Evolutionary conservation across 73 alveolate species (phyloP), one percentile per base, ranked within the genome.

Genomic region (Breviolum minutum): DNA sequence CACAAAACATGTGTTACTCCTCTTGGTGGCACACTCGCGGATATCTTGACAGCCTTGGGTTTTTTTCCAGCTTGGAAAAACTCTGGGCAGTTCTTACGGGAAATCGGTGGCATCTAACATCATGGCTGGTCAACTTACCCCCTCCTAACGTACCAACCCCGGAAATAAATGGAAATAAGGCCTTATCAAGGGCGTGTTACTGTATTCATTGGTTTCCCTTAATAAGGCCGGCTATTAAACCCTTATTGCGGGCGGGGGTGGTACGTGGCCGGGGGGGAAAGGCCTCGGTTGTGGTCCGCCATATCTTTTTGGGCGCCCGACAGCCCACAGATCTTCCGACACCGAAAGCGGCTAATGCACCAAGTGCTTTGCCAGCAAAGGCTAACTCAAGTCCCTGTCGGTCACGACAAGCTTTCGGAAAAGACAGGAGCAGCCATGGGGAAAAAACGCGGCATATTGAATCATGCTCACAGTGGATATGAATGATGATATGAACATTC

Each of bases 291-390:
- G n/a, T n/a, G n/a, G n/a, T n/a, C n/a, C n/a, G n/a, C n/a, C n/a
- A n/a, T n/a, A n/a, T n/a, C n/a, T n/a, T n/a, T 83, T 54, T 71
- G 87, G 63, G 97, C 48, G 9, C 76, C 98, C 22, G 62, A 48
- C 98, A 92, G 24, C 98, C 90, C 40, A 92, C 98, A 26, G 98
- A 92, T 81, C 98, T 61, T 27, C 98, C 98, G 10, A 92, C 98
- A 2, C 98, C 98, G 48, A 92, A 92, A 16, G 98, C 98, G 0
- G 98, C 98, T 20, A 92, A 48, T 12, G 98, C 98, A 8, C 98
- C 98, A 29, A 92, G 64, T 10, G 98, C 98, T 76, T 92, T 92
- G 40, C 98, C 98, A 8, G 84, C 98, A 48, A 92, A 92, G 80
- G 98, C 98, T 27, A 92, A 68, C 98, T 92, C 91, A 22, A 92